phyloP scores from a whole-genome alignment of 2,329 filamentous ascomycete species.

The Cercospora zeina region DNA sequence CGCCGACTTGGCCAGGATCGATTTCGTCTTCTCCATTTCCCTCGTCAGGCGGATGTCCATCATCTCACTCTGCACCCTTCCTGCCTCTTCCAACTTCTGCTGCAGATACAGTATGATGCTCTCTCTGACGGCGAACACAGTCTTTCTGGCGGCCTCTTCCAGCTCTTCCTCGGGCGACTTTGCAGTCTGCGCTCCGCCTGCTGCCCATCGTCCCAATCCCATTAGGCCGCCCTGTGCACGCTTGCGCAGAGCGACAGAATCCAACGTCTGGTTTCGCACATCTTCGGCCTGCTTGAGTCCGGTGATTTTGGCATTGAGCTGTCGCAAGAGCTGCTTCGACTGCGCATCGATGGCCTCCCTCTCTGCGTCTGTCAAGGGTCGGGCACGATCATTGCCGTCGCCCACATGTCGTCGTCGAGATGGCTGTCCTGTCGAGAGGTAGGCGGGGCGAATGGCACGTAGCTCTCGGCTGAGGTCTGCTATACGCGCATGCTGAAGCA shows the following conservation, averaged over 20 bases:
- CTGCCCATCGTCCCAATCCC: conserved; percentile 68
- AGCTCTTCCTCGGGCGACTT: conserved; percentile 67
- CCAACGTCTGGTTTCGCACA: conserved; percentile 73
- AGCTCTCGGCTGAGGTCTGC: conserved; percentile 76
- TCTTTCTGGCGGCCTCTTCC: conserved; percentile 70
- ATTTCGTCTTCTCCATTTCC: conserved; percentile 86
- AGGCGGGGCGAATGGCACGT: conserved; percentile 79
- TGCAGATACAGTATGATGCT: conserved; percentile 81
- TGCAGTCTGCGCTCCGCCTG: conserved; percentile 51
- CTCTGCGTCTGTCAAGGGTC: conserved; percentile 73
- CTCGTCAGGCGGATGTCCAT: conserved; percentile 85
- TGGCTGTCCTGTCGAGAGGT: conserved; percentile 78
- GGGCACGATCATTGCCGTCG: conserved; percentile 42
- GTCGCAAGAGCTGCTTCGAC: conserved; percentile 79
- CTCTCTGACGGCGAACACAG: conserved; percentile 71
- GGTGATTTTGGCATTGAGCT: conserved; percentile 78
- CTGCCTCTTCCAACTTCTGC: conserved; percentile 71
- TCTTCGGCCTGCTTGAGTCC: conserved; percentile 79
- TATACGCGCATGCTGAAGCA: conserved; percentile 77
- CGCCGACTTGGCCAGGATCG: conserved; percentile 68
- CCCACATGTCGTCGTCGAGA: conserved; percentile 48
- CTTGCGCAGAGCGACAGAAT: conserved; percentile 70
- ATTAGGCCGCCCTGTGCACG: conserved; percentile 63
- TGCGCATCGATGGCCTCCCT: conserved; percentile 85
- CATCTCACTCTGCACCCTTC: conserved; percentile 80